Base-by-base conservation (phyloP, 1,284 basidiomycete genomes). In the Hymenochaete sp. region DNA sequence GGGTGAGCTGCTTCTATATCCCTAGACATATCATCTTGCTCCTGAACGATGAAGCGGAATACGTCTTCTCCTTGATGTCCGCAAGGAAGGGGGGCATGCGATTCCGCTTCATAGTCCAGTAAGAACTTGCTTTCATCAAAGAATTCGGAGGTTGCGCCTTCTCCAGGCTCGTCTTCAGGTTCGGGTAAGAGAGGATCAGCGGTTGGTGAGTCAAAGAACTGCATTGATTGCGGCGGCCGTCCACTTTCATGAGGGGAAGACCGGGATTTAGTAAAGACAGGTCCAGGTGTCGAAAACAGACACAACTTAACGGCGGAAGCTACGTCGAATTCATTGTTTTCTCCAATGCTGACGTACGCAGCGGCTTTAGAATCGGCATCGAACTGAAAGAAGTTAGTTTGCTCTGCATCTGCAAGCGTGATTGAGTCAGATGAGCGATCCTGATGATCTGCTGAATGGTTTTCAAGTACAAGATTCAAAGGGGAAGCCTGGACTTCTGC, bases 181-280 rank as follows among this genome's bases (percentile, higher is more conserved):
- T 72, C 70, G 44, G 67, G 71, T 31, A 58, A 54, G 22, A 65
- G 61, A 32, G 70, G 67, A 48, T 74, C 70, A 58, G 73, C 70
- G n/a, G 64, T 62, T 3, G 72, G 74, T 2, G 70, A 70, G 56
- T 76, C 71, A 52, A 72, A 73, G 59, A 72, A 72, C 16, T 72
- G 54, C 18, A 22, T n/a, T 4, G 48, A 40, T 16, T 33, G 35
- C 38, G 31, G n/a, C n/a, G n/a, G n/a, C n/a, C n/a, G n/a, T n/a
- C n/a, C n/a, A n/a, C n/a, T n/a, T n/a, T n/a, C n/a, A n/a, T n/a
- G n/a, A n/a, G n/a, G n/a, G n/a, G n/a, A n/a, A n/a, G n/a, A n/a
- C n/a, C n/a, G n/a, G n/a, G n/a, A n/a, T n/a, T n/a, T 38, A 35
- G 16, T 24, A 32, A 44, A 44, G 19, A 38, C 22, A 18, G 47